Conservation (phyloP, 495 filamentous ascomycete species). For the Achaetomiella virescens region DNA sequence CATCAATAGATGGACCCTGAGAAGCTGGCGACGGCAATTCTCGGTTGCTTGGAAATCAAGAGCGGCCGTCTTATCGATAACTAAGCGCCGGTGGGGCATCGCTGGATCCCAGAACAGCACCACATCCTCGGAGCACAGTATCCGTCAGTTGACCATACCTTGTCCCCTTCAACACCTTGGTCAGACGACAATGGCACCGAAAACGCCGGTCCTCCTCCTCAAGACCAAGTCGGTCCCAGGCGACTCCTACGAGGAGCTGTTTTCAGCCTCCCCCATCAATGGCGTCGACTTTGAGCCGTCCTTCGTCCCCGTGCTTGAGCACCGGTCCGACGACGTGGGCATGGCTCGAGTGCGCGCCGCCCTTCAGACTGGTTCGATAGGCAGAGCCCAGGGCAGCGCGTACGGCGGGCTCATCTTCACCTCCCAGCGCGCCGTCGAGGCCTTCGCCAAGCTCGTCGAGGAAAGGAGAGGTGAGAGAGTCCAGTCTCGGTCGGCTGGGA, state of each 20-base stretch:
- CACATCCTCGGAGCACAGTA: no score
- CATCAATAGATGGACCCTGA: no score
- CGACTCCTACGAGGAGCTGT: constrained; percentile 75
- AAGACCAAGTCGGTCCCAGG: constrained; percentile 76
- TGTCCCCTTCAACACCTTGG: not conserved
- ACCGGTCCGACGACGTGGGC: constrained; percentile 47
- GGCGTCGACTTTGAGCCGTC: constrained; percentile 49
- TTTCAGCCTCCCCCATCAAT: constrained; percentile 39
- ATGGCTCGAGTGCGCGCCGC: constrained; percentile 33
- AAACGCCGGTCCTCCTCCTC: constrained; percentile 65
- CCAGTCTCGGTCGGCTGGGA: constrained; percentile 5
- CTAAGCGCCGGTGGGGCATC: not conserved
- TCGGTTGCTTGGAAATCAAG: no score
- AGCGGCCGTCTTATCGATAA: constrained; percentile 6
- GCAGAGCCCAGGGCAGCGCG: constrained; percentile 23
- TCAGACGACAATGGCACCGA: constrained; percentile 12
- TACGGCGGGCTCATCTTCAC: constrained; percentile 92
- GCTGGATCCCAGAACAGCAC: no score
- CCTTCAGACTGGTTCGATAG: constrained; percentile 34
- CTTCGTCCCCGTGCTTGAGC: constrained; percentile 82
- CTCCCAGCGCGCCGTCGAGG: constrained; percentile 88
- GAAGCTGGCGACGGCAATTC: not conserved
- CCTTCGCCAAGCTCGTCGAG: constrained; percentile 62
- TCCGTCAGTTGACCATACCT: no score
- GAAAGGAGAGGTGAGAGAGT: constrained; percentile 34